Base-by-base conservation (phyloP, 805 yeast species). In the Kuraishia ogatae region DNA sequence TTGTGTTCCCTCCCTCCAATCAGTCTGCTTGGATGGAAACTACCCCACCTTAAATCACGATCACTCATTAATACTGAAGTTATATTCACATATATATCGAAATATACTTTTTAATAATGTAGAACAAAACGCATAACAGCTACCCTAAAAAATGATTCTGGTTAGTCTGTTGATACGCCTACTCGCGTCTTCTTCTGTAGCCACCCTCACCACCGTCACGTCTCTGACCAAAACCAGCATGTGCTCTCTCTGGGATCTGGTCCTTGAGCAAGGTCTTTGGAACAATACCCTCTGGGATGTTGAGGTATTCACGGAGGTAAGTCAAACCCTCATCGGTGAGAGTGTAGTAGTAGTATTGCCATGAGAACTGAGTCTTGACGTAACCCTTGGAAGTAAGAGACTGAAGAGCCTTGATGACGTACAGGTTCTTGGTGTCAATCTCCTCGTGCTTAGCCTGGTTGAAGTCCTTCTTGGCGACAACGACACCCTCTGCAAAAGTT, bases 271-370 rank as follows among this genome's bases (percentile, higher is more conserved):
- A 89, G 76, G 99, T 94, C 78, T 88, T 85, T 75, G 99, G 99
- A 78, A 91, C 93, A 77, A 94, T 87, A 81, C 91, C 96, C 79
- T 89, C 96, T 81, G 99, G 99, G 72, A 94, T 85, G 87, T 92
- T 91, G 79, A 94, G 87, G 89, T 91, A 94, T 76, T 89, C 91
- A 83, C 97, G 89, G 75, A 94, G 87, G 88, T 82, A 94, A 75
- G 91, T 97, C 66, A 94, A 93, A 87, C 99, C 99, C 81, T 89
- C 97, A 76, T 94, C 98, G 76, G 98, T 94, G 76, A 94, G 88
- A 84, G 99, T 90, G 96, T 94, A 94, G 96, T 94, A 94, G 84
- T 94, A 94, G 86, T 90, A 90, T 86, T 92, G 97, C 99, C 99
- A 94, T 73, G 98, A 93, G 87, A 93, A 94, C 82, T 91, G 98